Percentiles rank a stretch among this genome's conserved stretches.
These are phyloP conservation scores for Debaryomyces maramus DNA, from an alignment of 805 yeast genomes.

Conservation along the genomic window DNA sequence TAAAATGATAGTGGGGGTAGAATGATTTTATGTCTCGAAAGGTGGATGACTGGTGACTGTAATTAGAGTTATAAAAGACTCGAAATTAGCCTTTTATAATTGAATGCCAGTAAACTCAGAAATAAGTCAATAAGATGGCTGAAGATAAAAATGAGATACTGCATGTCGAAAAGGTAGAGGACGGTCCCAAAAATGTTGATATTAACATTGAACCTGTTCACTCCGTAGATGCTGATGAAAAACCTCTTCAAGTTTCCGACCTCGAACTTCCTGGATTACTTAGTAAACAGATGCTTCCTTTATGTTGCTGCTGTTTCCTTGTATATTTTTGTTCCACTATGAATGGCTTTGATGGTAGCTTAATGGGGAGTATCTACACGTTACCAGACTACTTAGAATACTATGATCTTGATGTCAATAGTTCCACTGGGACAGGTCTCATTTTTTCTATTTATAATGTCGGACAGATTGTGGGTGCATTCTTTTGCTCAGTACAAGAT, in stretches of 20 bases:
- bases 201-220: background rate
- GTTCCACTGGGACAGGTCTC: conserved; percentile 40
- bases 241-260: conserved; percentile 9
- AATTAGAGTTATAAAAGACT: no score
- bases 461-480: conserved; percentile 33
- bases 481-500: conserved; percentile 29
- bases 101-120: no score
- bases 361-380: conserved; percentile 29
- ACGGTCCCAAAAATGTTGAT: background rate
- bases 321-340: conserved; percentile 40
- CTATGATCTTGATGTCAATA: conserved; percentile 18
- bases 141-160: background rate
- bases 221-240: background rate
- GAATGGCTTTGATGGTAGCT: conserved; percentile 45
- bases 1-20: no score
- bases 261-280: conserved; percentile 5
- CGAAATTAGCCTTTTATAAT: no score
- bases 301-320: conserved; percentile 10
- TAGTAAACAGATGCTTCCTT: conserved; percentile 9
- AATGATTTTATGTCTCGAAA: no score
- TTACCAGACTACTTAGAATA: conserved; percentile 14
- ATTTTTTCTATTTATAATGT: conserved; percentile 25
- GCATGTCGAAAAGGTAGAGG: background rate
- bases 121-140: no score
- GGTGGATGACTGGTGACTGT: no score